phyloP scores from a whole-genome alignment of 2,329 filamentous ascomycete species.

The Colletotrichum navitas region DNA sequence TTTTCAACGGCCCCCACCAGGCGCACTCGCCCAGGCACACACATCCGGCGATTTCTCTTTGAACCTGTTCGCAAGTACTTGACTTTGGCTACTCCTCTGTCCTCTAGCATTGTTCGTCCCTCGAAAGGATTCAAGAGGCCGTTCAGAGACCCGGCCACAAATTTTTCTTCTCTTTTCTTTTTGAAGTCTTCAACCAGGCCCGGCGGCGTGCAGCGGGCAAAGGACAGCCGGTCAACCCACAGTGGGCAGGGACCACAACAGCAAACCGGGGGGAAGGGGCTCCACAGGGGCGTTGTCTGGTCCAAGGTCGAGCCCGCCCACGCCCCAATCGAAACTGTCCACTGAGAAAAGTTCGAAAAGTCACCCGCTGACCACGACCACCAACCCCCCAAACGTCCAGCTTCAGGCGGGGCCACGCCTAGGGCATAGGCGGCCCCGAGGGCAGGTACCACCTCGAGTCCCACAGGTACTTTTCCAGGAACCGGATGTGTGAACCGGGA shows the following conservation, averaged over 20 bases:
- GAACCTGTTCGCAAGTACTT: neutral
- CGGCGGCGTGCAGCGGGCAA: constrained; percentile 15
- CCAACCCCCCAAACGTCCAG: constrained; percentile 31
- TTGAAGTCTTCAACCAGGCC: neutral
- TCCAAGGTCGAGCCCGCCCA: constrained; percentile 36
- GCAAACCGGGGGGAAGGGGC: constrained; percentile 1
- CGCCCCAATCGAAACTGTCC: constrained; percentile 41
- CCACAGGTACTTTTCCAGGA: constrained; percentile 36
- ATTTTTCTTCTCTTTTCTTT: neutral
- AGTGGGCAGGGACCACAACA: constrained; percentile 22
- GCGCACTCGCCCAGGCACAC: constrained; percentile 23
- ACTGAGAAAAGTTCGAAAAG: constrained; percentile 43
- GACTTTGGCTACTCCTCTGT: neutral
- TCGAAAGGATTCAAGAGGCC: neutral
- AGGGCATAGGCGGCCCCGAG: constrained; percentile 13
- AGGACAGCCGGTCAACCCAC: constrained; percentile 21
- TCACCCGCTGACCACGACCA: constrained; percentile 41
- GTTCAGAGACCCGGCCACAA: neutral
- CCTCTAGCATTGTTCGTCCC: neutral
- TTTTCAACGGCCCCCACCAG: constrained; percentile 14
- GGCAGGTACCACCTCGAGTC: constrained; percentile 32
- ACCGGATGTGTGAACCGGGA: constrained; percentile 39
- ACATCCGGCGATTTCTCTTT: constrained; percentile 11
- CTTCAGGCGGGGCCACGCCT: constrained; percentile 35
- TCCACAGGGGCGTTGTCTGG: constrained; percentile 35